Base-by-base conservation (phyloP, 495 filamentous ascomycete genomes). In the Xylaria palmicola region DNA sequence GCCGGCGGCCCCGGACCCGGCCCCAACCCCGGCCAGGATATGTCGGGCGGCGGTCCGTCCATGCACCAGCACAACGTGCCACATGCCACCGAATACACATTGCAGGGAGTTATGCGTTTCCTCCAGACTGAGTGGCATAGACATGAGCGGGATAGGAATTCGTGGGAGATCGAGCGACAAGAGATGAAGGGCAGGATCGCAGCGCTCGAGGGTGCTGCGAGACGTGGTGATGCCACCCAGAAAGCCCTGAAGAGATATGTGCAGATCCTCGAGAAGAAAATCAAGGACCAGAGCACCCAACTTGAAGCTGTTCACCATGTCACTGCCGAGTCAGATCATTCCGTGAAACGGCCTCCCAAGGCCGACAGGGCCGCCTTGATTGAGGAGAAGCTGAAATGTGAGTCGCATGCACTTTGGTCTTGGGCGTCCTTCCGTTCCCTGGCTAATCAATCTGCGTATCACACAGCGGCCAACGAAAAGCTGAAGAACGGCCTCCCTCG, bases 91-190 rank as follows among this genome's bases (percentile, higher is more conserved):
- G 95, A 98, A 72, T 98, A 98, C 68, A 98, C 94, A 30, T 80
- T 98, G 43, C 94, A 98, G 85, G 94, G 94, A 70, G 94, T 99
- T 36, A 99, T 99, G 94, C 92, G 94, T 73, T 98, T 98, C 74
- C 86, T 99, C 34, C 95, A 98, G 79, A 93, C 93, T 36, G 94
- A 99, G 84, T 98, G 94, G 94, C 95, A 99, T 74, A 88, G 91
- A 64, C 93, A 98, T 70, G 94, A 99, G 74, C 90, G 94, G 76
- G 95, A 97, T 68, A 88, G 95, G 67, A 99, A 99, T 74, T 89
- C 91, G 20, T 99, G 94, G 94, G 94, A 98, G 70, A 98, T 98
- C 71, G 94, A 98, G 77, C 87, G 91, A 70, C 94, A 95, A 61
- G 94, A 98, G 80, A 98, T 98, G 94, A 98, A 97, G 77, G 92